These are phyloP conservation scores for Suhomyces sp. DNA, from an alignment of 805 yeast species.

Conservation along the genomic window DNA sequence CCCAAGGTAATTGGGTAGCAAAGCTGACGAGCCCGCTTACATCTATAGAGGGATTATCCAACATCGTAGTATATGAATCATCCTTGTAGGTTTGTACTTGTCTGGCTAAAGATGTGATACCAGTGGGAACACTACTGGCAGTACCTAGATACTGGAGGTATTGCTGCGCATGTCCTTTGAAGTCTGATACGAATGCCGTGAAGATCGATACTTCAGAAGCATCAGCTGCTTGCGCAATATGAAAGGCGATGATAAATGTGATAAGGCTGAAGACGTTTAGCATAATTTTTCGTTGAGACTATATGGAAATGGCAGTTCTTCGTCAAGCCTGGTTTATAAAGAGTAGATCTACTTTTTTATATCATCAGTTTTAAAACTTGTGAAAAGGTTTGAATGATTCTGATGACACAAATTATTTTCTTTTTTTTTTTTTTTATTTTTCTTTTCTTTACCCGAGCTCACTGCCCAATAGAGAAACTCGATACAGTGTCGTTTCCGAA, in stretches of 20 bases:
- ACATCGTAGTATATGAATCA: conserved; percentile 43
- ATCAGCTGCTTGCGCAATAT: conserved; percentile 16
- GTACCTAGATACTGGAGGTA: conserved; percentile 31
- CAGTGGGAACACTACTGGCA: conserved; percentile 23
- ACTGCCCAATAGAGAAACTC: background rate
- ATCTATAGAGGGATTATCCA: conserved; percentile 22
- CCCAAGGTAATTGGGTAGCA: conserved; percentile 41
- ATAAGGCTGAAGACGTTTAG: background rate
- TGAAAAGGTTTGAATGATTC: background rate
- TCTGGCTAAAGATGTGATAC: conserved; percentile 28
- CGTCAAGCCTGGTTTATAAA: background rate
- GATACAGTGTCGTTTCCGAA: background rate
- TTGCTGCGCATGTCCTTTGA: conserved; percentile 25
- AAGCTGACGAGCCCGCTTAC: conserved; percentile 23
- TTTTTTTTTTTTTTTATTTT: background rate
- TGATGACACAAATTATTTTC: background rate
- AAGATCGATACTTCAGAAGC: conserved; percentile 22
- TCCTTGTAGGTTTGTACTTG: conserved; percentile 40
- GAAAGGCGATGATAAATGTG: conserved; percentile 10
- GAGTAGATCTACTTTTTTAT: background rate
- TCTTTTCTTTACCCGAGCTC: background rate
- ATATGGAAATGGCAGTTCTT: background rate
- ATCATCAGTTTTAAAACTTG: background rate
- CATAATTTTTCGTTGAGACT: background rate
- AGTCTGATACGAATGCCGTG: conserved; percentile 38